A percentile compares a stretch with the other conserved stretches of the same genome.
Conservation (phyloP, 78 protist species). For the Capsaspora owczarzaki region DNA sequence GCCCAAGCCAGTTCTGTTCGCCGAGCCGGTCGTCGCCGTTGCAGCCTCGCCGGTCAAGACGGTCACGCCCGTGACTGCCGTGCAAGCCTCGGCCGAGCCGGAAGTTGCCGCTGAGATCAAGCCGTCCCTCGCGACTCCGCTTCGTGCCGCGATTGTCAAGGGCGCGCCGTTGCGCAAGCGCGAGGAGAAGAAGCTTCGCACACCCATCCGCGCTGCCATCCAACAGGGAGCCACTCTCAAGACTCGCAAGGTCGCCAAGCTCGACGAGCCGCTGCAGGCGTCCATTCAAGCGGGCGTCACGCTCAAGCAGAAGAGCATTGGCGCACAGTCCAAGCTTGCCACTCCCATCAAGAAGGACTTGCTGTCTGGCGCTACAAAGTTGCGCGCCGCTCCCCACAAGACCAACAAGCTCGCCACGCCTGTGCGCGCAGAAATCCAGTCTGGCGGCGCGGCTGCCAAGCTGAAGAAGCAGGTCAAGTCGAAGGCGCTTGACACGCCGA, state of each 20-base stretch:
- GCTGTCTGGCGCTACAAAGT: too few relatives aligned
- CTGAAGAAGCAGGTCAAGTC: background rate
- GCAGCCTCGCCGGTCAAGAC: too few relatives aligned
- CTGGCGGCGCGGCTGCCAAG: background rate
- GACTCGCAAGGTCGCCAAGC: background rate
- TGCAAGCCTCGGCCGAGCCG: too few relatives aligned
- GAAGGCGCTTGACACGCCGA: background rate
- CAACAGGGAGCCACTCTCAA: background rate
- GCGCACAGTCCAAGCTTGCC: background rate
- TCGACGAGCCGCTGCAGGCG: background rate
- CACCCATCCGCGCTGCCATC: background rate
- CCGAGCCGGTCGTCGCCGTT: too few relatives aligned
- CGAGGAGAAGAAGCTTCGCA: background rate
- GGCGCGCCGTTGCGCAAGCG: background rate
- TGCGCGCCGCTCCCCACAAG: background rate
- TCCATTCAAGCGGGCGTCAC: background rate
- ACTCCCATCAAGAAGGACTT: background rate
- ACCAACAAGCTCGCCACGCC: slow-evolving; percentile 13
- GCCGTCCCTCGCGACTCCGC: background rate
- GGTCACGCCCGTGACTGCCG: too few relatives aligned
- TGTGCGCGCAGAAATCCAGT: background rate
- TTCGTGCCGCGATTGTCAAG: background rate
- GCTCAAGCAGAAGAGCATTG: background rate
- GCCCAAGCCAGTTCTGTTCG: too few relatives aligned
- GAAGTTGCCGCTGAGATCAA: background rate